Evolutionary conservation across 208 protist species (phyloP).

Genomic region (Endotrypanum monterogeii): DNA sequence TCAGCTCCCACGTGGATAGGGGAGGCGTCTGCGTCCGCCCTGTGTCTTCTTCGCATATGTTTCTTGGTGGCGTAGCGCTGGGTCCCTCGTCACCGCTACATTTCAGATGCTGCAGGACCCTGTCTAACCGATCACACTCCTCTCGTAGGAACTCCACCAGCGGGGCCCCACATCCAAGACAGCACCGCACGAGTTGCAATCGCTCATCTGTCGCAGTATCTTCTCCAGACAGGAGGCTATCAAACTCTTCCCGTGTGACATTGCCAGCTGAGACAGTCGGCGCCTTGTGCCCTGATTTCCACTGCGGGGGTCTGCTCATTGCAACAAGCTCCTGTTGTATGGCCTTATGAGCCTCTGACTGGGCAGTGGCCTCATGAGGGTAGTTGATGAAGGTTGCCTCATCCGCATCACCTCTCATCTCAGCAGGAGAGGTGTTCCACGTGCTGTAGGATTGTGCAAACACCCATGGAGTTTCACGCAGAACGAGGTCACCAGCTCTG

Average conservation of each 20-base stretch:
- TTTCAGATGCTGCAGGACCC: background rate
- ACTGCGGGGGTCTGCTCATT: background rate
- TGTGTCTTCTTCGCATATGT: too few relatives aligned
- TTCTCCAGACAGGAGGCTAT: background rate
- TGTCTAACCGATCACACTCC: constrained; percentile 35
- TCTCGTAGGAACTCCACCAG: constrained; percentile 26
- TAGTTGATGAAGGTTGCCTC: background rate
- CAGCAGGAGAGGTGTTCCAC: constrained; percentile 16
- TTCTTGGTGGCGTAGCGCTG: background rate
- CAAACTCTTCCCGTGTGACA: background rate
- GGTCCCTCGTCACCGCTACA: background rate
- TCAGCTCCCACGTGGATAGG: constrained; percentile 13
- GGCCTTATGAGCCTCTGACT: background rate
- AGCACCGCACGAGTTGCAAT: constrained; percentile 23
- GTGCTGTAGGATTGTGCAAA: constrained; percentile 43
- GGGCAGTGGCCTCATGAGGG: background rate
- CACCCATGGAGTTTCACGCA: constrained; percentile 39
- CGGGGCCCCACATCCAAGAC: constrained; percentile 44
- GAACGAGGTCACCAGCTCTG: constrained; percentile 27
- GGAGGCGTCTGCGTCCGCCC: background rate
- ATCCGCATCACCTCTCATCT: background rate
- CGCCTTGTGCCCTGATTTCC: background rate
- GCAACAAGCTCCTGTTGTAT: background rate
- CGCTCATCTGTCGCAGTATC: background rate
- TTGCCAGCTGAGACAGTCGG: background rate